Conservation (phyloP, 1,284 basidiomycete genomes). For the Irpex sp. region DNA sequence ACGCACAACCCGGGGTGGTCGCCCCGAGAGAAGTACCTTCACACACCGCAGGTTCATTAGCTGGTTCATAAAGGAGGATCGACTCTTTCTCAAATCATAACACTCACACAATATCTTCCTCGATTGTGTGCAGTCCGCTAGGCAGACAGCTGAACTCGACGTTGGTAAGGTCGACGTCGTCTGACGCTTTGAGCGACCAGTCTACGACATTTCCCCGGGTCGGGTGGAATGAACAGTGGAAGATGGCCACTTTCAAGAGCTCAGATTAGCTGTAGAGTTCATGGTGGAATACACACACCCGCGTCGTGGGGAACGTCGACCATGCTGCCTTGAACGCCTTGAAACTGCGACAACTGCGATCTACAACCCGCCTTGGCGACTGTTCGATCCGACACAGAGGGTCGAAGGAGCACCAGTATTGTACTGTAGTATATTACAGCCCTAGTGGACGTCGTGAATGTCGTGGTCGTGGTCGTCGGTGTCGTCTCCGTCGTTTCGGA, state of each 20-base stretch:
- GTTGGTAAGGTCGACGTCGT: conserved; percentile 63
- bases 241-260: conserved; percentile 60
- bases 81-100: conserved; percentile 6
- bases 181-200: conserved; percentile 65
- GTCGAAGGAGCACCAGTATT: not conserved
- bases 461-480: not conserved
- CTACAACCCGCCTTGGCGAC: not conserved
- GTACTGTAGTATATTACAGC: not conserved
- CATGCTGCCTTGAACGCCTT: conserved; percentile 3
- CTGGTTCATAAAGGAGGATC: not conserved
- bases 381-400: conserved; percentile 1
- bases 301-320: conserved; percentile 44
- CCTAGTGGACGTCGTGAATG: not conserved
- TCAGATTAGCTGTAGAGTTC: not conserved
- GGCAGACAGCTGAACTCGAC: conserved; percentile 78
- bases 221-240: conserved; percentile 79
- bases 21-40: conserved; percentile 70
- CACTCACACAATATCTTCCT: conserved; percentile 72
- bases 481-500: not conserved
- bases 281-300: conserved; percentile 27
- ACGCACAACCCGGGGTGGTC: conserved; percentile 68
- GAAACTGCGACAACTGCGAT: not conserved
- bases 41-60: conserved; percentile 3
- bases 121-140: conserved; percentile 75
- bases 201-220: conserved; percentile 75